Conservation (phyloP, 2,329 filamentous ascomycete genomes). For the Spiromastix sp. region DNA sequence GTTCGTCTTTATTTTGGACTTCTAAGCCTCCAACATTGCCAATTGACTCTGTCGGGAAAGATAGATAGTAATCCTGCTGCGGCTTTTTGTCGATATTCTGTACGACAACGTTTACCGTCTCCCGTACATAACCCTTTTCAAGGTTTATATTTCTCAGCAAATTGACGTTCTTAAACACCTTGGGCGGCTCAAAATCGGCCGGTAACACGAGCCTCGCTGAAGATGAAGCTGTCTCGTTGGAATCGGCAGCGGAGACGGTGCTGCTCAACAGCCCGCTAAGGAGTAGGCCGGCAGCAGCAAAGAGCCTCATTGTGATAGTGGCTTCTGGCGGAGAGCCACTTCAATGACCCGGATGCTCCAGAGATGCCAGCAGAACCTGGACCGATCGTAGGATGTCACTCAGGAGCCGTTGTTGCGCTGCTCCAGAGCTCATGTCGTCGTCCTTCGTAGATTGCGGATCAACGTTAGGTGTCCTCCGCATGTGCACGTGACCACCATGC, state of each 20-base stretch:
- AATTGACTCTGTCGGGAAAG: slow-evolving; percentile 69
- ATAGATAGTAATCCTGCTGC: slow-evolving; percentile 83
- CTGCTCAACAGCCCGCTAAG: slow-evolving; percentile 26
- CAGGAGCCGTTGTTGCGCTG: too few species aligned
- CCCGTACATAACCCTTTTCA: slow-evolving; percentile 84
- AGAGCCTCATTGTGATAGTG: slow-evolving; percentile 29
- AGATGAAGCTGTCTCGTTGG: slow-evolving; percentile 18
- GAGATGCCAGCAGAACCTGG: too few species aligned
- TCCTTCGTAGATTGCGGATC: too few species aligned
- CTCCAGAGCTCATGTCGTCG: too few species aligned
- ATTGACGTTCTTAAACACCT: slow-evolving; percentile 90
- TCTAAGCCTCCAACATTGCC: slow-evolving; percentile 74
- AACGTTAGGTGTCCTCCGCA: slow-evolving; percentile 30
- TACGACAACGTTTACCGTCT: slow-evolving; percentile 86
- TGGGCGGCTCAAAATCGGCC: slow-evolving; percentile 63
- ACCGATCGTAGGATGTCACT: too few species aligned
- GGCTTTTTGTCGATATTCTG: slow-evolving; percentile 73
- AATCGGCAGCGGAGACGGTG: slow-evolving; percentile 17
- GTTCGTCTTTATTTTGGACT: slow-evolving; percentile 83
- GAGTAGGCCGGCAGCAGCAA: slow-evolving; percentile 26
- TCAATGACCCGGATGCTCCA: slow-evolving; percentile 12
- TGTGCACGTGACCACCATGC: too few species aligned
- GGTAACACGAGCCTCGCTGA: slow-evolving; percentile 26
- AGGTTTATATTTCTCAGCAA: slow-evolving; percentile 81
- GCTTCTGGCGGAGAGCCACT: slow-evolving; percentile 18